Evolutionary conservation across 495 filamentous ascomycete genomes (phyloP).

Genomic region (Bathelium albidoporum): DNA sequence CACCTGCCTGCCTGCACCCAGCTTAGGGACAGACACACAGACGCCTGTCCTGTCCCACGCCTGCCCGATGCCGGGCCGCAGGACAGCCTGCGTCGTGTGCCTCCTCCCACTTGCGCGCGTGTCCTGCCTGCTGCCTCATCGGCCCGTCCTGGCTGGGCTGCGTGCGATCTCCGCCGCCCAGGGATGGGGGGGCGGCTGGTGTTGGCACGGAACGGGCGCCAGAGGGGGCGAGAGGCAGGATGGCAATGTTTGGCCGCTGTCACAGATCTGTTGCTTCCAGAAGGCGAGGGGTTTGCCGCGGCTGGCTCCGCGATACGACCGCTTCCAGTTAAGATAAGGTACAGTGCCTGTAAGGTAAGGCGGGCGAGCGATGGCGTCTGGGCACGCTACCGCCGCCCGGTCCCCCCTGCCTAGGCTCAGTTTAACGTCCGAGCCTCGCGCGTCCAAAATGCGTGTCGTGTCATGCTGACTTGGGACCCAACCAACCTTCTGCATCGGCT

Average conservation of each 20-base stretch:
- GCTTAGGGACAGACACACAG: too few relatives aligned
- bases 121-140: too few relatives aligned
- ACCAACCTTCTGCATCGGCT: neutral
- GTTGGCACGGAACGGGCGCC: neutral
- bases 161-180: neutral
- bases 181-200: neutral
- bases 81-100: too few relatives aligned
- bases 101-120: too few relatives aligned
- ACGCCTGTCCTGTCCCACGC: too few relatives aligned
- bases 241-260: neutral
- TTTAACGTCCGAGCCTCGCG: neutral
- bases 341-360: neutral
- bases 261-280: neutral
- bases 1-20: too few relatives aligned
- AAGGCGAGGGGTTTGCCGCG: neutral
- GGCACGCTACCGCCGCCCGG: neutral
- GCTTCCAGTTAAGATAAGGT: conserved; percentile 1
- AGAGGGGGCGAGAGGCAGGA: neutral
- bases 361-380: neutral
- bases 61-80: too few relatives aligned
- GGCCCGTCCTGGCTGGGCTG: too few relatives aligned
- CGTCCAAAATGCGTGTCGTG: neutral
- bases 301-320: neutral
- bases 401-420: neutral
- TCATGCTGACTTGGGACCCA: neutral